Conservation (phyloP, 202 grass and related monocot genomes). For the Alloteropsis angusta region DNA sequence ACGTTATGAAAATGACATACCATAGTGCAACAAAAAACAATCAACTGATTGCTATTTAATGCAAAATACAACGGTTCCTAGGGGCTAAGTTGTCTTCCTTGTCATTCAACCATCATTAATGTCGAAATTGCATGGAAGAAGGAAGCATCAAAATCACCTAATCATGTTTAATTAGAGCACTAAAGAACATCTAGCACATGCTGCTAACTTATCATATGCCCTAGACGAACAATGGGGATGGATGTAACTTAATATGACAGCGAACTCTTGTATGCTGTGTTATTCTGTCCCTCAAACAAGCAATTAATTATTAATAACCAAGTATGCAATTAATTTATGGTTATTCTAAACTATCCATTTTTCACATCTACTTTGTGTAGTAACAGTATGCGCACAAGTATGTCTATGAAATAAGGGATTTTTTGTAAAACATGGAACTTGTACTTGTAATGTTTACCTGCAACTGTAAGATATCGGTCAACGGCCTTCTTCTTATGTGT, state of each 20-base stretch:
- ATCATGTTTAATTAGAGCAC: not conserved
- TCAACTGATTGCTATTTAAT: not conserved
- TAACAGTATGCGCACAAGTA: constrained; percentile 13
- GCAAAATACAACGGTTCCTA: not conserved
- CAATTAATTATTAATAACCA: not conserved
- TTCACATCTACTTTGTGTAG: not conserved
- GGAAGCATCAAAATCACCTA: not conserved
- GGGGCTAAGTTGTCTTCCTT: not conserved
- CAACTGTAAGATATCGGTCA: constrained; percentile 71
- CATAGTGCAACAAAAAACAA: not conserved
- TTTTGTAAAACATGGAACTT: not conserved
- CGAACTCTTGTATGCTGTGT: constrained; percentile 10
- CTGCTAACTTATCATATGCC: not conserved
- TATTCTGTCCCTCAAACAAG: not conserved
- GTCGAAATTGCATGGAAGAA: not conserved
- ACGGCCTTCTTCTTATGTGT: constrained; percentile 57
- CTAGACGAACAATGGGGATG: constrained; percentile 13
- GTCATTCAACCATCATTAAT: not conserved
- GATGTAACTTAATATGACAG: not conserved
- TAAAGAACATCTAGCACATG: not conserved
- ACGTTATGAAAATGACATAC: constrained; percentile 12
- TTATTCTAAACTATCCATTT: constrained; percentile 15
- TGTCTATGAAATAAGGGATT: not conserved
- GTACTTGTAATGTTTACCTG: constrained; percentile 51
- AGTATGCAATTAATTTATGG: not conserved